phyloP scores from a whole-genome alignment of 495 filamentous ascomycete species.

The Hyaloscypha bicolor region DNA sequence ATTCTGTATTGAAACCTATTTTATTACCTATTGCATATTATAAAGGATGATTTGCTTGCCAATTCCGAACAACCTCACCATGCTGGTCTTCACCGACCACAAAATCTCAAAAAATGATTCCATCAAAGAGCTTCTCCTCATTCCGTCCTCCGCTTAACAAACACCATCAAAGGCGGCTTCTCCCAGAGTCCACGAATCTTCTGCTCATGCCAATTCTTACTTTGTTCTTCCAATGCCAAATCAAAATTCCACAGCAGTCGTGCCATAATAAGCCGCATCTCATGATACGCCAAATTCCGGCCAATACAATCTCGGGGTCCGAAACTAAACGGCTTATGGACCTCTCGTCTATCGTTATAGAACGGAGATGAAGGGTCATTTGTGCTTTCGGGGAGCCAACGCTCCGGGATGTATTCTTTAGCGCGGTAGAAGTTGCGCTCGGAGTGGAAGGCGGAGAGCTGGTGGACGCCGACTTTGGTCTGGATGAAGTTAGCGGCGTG shows the following conservation, averaged over 20 bases:
- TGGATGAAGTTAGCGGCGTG: conserved; percentile 40
- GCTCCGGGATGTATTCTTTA: conserved; percentile 38
- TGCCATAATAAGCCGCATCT: conserved; percentile 55
- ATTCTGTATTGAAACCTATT: no score
- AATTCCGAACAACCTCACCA: no score
- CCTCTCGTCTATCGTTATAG: background rate
- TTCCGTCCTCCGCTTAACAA: no score
- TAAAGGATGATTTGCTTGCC: no score
- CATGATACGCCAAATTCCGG: conserved; percentile 53
- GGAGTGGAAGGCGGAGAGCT: conserved; percentile 40
- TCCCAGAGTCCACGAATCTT: background rate
- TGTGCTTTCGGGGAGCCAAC: conserved; percentile 29
- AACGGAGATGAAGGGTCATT: conserved; percentile 3
- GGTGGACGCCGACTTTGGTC: conserved; percentile 52
- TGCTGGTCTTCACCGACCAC: no score
- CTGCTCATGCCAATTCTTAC: conserved; percentile 31
- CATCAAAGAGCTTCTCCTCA: no score
- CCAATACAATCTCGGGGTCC: conserved; percentile 66
- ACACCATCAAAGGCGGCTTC: background rate
- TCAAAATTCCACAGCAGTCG: conserved; percentile 56
- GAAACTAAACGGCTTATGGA: conserved; percentile 19
- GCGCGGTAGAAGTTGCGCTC: conserved; percentile 48
- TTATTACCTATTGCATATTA: no score
- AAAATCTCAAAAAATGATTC: no score
- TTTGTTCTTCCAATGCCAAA: conserved; percentile 45